Base-by-base conservation (phyloP, 192 early-diverging fungal genomes). In the Mortierella claussenii region DNA sequence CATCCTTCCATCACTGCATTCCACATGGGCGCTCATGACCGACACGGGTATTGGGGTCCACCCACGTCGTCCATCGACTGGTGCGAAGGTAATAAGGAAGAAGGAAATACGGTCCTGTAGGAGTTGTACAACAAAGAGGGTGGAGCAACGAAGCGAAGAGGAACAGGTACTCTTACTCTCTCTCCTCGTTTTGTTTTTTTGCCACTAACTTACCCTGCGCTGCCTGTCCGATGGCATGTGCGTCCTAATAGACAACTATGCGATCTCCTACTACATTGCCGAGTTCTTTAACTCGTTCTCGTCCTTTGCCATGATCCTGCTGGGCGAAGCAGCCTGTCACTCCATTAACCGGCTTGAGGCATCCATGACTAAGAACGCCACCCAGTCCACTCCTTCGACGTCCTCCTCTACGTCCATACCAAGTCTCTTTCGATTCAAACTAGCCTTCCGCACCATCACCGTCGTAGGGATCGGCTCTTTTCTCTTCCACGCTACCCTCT, bases 401-500 rank as follows among this genome's bases (percentile, higher is more conserved):
- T 40, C 37, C 37, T 40, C 37, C 37, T 40, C 37, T 13, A 40
- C 7, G 8, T 26, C 27, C 30, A 70, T 80, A 8, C 65, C 64
- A 28, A 53, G 84, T 67, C 49, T 46, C 9, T 70, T 75, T 30
- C 78, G 86, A 23, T 85, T 86, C 55, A 85, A 81, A 47, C 40
- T 88, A 17, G 81, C 85, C 9, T 88, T 85, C 46, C 78, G 82
- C 5, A 81, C 87, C 3, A 84, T 94, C 45, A 83, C 88, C 17
- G 76, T 91, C 0, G 87, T 95, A n/a, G 93, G 93, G 11, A 71
- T 91, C 23, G 93, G 93, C 20, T 89, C 88, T 51, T 90, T 89
- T 58, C 79, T 91, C 59, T 93, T 93, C 83, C 93, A 93, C 69
- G 90, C 85, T 18, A 92, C 93, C 0, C 79, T 95, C 4, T 79